phyloP scores from a whole-genome alignment of 495 filamentous ascomycete genomes.

The Podospora tetraspora region DNA sequence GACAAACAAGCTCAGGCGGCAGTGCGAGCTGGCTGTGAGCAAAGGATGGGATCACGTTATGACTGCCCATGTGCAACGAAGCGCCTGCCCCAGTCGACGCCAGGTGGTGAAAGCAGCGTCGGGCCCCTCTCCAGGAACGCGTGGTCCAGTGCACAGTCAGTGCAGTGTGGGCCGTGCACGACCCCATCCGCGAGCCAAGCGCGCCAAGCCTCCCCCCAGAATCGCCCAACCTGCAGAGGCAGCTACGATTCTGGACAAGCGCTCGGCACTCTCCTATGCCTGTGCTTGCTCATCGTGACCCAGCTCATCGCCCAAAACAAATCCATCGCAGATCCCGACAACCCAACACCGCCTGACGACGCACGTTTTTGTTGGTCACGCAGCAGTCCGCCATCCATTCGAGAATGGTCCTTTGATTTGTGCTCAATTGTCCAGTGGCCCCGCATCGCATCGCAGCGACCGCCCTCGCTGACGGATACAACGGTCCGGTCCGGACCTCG shows the following conservation, averaged over 20 bases:
- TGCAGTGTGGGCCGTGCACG: background rate
- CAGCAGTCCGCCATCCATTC: slow-evolving; percentile 1
- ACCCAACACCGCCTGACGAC: slow-evolving; percentile 11
- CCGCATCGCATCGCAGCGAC: slow-evolving; percentile 7
- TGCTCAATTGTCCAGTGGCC: slow-evolving; percentile 6
- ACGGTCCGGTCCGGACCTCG: slow-evolving; percentile 2
- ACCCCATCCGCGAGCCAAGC: background rate
- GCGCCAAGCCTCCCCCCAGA: background rate
- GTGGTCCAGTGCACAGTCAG: background rate
- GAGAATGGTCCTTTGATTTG: slow-evolving; percentile 21
- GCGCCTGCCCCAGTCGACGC: background rate
- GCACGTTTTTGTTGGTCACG: slow-evolving; percentile 11
- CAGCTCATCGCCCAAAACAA: slow-evolving; percentile 25
- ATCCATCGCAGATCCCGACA: slow-evolving; percentile 3
- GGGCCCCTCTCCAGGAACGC: slow-evolving; percentile 2
- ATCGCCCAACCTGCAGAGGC: slow-evolving; percentile 3
- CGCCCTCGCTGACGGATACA: slow-evolving; percentile 10
- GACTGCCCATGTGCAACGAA: background rate
- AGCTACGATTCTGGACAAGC: slow-evolving; percentile 16
- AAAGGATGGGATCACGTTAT: background rate
- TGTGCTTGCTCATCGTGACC: slow-evolving; percentile 11
- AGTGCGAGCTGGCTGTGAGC: background rate
- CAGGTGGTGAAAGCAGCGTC: background rate
- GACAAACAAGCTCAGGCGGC: background rate
- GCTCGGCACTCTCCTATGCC: background rate